phyloP scores from a whole-genome alignment of 78 protist species.

The Dictyostelium purpureum region DNA sequence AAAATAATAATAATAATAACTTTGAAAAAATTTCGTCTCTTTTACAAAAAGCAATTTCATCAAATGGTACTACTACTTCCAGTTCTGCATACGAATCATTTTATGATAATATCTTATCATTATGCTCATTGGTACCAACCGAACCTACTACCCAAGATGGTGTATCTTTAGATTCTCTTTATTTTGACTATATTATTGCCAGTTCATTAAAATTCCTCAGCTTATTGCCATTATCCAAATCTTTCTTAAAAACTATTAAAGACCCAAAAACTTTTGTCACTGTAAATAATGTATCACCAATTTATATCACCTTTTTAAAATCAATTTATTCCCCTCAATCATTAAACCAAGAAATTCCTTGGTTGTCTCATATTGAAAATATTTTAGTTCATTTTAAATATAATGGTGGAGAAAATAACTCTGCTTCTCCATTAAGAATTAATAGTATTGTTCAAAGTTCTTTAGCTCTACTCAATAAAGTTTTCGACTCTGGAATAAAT shows the following conservation, averaged over 20 bases:
- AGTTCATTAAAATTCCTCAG: not conserved
- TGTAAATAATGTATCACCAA: not conserved
- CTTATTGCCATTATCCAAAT: constrained; percentile 19
- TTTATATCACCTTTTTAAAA: not conserved
- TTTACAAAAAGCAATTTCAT: not conserved
- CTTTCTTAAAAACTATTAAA: constrained; percentile 5
- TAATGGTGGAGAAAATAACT: not conserved
- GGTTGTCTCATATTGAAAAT: constrained; percentile 27
- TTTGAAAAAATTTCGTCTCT: not conserved
- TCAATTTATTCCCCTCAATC: not conserved
- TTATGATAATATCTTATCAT: not conserved
- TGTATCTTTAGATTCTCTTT: not conserved
- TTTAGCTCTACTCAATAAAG: not conserved
- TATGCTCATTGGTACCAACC: constrained; percentile 5
- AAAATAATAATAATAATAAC: not conserved
- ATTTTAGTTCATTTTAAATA: not conserved
- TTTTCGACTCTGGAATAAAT: not conserved
- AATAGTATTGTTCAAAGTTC: constrained; percentile 1
- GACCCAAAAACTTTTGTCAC: not conserved
- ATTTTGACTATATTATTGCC: constrained; percentile 33
- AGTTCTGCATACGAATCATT: not conserved
- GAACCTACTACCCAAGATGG: not conserved
- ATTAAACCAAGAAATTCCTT: not conserved
- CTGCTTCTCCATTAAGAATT: not conserved
- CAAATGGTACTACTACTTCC: not conserved